Evolutionary conservation across 306 rosid genomes (phyloP).

Genomic region (Malus orientalis): DNA sequence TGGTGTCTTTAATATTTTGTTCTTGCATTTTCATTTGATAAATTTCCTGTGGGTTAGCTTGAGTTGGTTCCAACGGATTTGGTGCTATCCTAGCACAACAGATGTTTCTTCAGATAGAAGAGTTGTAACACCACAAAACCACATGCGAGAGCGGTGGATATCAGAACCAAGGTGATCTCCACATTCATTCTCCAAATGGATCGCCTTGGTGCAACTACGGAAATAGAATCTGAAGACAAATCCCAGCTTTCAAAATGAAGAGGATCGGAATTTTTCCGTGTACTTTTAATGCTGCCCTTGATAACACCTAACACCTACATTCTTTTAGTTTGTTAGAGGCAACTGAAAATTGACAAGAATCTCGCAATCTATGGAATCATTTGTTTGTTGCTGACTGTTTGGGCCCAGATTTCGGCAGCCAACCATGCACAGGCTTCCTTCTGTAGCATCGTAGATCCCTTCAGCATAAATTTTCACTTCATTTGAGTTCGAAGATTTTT

Average conservation of each 20-base stretch:
- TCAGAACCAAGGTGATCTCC: slow-evolving; percentile 40
- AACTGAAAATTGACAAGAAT: slow-evolving; percentile 35
- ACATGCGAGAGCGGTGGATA: slow-evolving; percentile 41
- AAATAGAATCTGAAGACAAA: slow-evolving; percentile 17
- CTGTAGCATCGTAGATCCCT: slow-evolving; percentile 41
- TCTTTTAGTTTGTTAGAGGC: slow-evolving; percentile 8
- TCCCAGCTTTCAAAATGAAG: slow-evolving; percentile 32
- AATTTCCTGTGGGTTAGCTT: too few species aligned
- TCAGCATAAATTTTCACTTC: slow-evolving; percentile 29
- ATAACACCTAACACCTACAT: slow-evolving; percentile 5
- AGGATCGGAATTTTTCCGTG: slow-evolving; percentile 25
- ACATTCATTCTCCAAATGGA: slow-evolving; percentile 40
- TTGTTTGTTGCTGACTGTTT: neutral
- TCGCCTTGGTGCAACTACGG: neutral
- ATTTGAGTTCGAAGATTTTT: neutral
- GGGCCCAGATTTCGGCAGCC: slow-evolving; percentile 37
- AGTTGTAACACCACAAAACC: slow-evolving; percentile 39
- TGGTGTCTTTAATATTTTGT: too few species aligned
- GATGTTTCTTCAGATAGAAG: slow-evolving; percentile 33
- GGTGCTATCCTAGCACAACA: too few species aligned
- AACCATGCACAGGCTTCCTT: slow-evolving; percentile 55
- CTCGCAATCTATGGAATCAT: slow-evolving; percentile 36
- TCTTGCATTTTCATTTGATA: too few species aligned
- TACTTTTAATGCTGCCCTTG: slow-evolving; percentile 42
- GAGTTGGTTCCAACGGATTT: too few species aligned